A percentile compares a stretch with the other conserved stretches of the same genome.
Conservation (phyloP, 2,329 filamentous ascomycete genomes). For the Aspergillus puulaauensis region DNA sequence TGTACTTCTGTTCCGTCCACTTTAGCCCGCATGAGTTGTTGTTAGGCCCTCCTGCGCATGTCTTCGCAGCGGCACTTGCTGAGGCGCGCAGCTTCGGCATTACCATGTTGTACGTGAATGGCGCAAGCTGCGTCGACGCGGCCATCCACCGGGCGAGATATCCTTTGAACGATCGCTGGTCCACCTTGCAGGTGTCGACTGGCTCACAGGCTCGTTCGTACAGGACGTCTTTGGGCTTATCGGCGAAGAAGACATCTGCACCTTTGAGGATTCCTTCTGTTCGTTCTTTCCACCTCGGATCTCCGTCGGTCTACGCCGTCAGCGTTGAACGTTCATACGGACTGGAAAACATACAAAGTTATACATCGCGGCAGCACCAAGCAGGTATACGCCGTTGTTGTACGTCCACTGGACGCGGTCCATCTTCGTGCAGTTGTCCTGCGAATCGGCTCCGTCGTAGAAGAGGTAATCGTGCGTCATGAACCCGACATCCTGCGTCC, state of each 20-base stretch:
- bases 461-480: slow-evolving; percentile 52
- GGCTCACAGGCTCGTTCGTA: slow-evolving; percentile 62
- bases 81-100: slow-evolving; percentile 54
- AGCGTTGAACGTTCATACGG: not conserved
- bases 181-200: slow-evolving; percentile 57
- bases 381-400: slow-evolving; percentile 56
- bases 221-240: slow-evolving; percentile 49
- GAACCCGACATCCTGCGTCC: slow-evolving; percentile 52
- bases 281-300: slow-evolving; percentile 53
- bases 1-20: slow-evolving; percentile 40
- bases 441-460: slow-evolving; percentile 56
- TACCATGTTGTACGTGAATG: slow-evolving; percentile 53
- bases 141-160: slow-evolving; percentile 63
- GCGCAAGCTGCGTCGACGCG: slow-evolving; percentile 57
- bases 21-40: slow-evolving; percentile 38
- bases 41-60: slow-evolving; percentile 52
- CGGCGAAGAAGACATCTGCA: slow-evolving; percentile 52
- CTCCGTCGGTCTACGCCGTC: slow-evolving; percentile 33
- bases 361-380: slow-evolving; percentile 58
- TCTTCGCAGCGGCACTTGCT: slow-evolving; percentile 54
- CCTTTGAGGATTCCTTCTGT: slow-evolving; percentile 55
- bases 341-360: slow-evolving; percentile 44
- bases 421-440: slow-evolving; percentile 50
- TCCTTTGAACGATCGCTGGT: slow-evolving; percentile 66
- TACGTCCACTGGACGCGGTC: slow-evolving; percentile 59